These are phyloP conservation scores for Argentina anserina DNA, from an alignment of 306 rosid species.

Conservation along the genomic window DNA sequence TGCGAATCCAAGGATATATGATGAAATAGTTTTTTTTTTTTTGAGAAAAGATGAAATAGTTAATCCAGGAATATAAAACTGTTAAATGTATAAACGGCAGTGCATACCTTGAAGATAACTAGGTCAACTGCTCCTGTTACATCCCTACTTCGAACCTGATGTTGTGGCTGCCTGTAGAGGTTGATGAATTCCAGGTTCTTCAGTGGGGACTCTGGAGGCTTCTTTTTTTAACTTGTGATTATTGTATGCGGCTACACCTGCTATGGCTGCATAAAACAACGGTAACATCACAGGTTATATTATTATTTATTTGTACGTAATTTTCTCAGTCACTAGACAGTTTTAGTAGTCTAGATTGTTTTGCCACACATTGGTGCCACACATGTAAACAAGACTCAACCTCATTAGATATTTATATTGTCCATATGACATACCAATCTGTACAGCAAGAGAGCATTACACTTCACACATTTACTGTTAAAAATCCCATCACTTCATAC, in stretches of 20 bases:
- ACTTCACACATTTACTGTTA: background rate
- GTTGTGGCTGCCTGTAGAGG: conserved; percentile 36
- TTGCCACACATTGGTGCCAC: background rate
- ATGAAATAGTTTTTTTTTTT: no score
- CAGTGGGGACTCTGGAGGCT: conserved; percentile 41
- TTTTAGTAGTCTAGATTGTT: background rate
- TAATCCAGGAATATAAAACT: conserved; percentile 4
- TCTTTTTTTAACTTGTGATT: conserved; percentile 80
- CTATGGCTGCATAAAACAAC: conserved; percentile 63
- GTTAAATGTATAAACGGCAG: background rate
- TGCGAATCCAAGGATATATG: conserved; percentile 18
- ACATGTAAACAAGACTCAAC: background rate
- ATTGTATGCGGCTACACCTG: conserved; percentile 95
- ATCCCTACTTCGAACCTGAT: conserved; percentile 48
- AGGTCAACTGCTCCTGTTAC: conserved; percentile 24
- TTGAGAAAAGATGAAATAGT: background rate
- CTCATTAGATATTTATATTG: background rate
- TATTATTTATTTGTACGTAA: background rate
- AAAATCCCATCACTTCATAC: background rate
- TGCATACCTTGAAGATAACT: conserved; percentile 43
- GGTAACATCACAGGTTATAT: background rate
- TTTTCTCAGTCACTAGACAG: background rate
- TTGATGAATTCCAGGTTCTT: conserved; percentile 39
- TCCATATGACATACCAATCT: background rate
- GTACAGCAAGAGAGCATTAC: background rate